Conservation (phyloP, 1,284 basidiomycete genomes). For the Porodaedalea pini region DNA sequence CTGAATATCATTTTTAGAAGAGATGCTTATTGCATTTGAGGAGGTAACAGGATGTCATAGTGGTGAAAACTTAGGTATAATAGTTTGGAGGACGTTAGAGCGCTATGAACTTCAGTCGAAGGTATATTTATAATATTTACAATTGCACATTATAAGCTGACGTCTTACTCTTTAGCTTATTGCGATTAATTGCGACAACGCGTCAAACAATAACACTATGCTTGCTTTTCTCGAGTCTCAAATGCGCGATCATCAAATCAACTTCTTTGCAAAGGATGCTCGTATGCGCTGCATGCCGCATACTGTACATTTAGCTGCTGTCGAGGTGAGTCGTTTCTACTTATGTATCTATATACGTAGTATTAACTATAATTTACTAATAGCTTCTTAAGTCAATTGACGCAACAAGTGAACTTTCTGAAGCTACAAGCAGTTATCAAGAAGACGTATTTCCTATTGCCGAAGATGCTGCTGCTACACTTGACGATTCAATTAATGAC, state of each 20-base stretch:
- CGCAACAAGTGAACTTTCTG: too few relatives aligned
- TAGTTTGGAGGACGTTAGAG: conserved; percentile 13
- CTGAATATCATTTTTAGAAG: too few relatives aligned
- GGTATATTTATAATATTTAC: conserved; percentile 8
- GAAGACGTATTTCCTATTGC: too few relatives aligned
- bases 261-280: conserved; percentile 6
- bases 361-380: too few relatives aligned
- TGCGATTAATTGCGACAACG: conserved; percentile 20
- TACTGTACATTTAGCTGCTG: conserved; percentile 19
- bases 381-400: too few relatives aligned
- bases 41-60: conserved; percentile 20
- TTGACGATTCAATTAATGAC: too few relatives aligned
- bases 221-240: background rate
- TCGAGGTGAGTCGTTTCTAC: conserved; percentile 19
- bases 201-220: conserved; percentile 22
- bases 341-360: too few relatives aligned
- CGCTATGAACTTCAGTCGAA: conserved; percentile 2
- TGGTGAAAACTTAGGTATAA: conserved; percentile 16
- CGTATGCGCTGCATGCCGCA: conserved; percentile 20
- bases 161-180: conserved; percentile 7
- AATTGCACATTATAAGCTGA: background rate
- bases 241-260: background rate
- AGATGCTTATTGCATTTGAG: conserved; percentile 18
- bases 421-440: too few relatives aligned
- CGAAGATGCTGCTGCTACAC: too few relatives aligned